Conservation (phyloP, 208 protist species). For the Leishmania tarentolae region DNA sequence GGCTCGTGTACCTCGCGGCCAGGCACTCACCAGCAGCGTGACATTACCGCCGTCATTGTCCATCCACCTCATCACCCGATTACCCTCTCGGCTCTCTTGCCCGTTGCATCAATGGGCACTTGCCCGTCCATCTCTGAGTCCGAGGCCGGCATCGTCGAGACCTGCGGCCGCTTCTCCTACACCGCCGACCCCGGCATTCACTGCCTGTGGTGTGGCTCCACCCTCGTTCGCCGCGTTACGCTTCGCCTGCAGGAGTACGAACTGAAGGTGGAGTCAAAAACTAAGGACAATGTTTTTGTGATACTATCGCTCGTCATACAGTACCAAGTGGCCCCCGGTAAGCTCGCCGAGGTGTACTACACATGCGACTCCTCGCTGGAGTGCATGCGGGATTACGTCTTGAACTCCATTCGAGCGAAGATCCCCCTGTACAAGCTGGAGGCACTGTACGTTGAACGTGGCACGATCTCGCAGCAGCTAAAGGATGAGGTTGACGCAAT, state of each 20-base stretch:
- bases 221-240: slow-evolving; percentile 36
- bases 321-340: slow-evolving; percentile 50
- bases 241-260: slow-evolving; percentile 52
- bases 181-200: slow-evolving; percentile 58
- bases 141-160: slow-evolving; percentile 64
- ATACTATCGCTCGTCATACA: slow-evolving; percentile 54
- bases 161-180: slow-evolving; percentile 56
- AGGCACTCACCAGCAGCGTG: not conserved
- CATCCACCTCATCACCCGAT: not conserved
- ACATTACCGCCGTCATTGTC: not conserved
- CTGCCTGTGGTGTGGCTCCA: slow-evolving; percentile 54
- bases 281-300: slow-evolving; percentile 91
- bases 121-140: slow-evolving; percentile 59
- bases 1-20: not conserved
- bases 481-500: slow-evolving; percentile 63
- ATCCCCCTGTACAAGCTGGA: slow-evolving; percentile 83
- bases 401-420: slow-evolving; percentile 71
- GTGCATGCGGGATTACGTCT: slow-evolving; percentile 65
- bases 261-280: slow-evolving; percentile 64
- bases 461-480: slow-evolving; percentile 76
- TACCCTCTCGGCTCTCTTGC: not conserved
- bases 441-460: slow-evolving; percentile 72
- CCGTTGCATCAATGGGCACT: slow-evolving; percentile 30
- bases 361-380: slow-evolving; percentile 36
- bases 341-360: slow-evolving; percentile 54